Base-by-base conservation (phyloP, 2,329 filamentous ascomycete genomes). In the Fusarium graminum region DNA sequence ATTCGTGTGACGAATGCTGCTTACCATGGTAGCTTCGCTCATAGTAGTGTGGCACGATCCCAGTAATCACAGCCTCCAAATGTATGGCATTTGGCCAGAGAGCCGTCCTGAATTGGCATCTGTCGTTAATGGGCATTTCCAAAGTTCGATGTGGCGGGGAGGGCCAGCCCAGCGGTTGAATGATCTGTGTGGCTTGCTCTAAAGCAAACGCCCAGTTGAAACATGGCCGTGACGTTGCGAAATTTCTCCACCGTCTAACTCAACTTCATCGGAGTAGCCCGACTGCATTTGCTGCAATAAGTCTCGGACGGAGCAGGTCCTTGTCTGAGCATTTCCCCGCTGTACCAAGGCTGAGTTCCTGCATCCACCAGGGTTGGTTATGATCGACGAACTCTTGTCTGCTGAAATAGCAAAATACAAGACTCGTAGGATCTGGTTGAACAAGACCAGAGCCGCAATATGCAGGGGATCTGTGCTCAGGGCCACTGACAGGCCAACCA, bases 71-170 rank as follows among this genome's bases (percentile, higher is more conserved):
- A 59, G 26, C 41, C 19, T 22, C 28, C 26, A 29, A 38, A 40
- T 43, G 38, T 28, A 72, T 71, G 69, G 65, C 45, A 66, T 63
- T 72, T 53, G n/a, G 26, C 43, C 41, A 63, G 65, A 71, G 45
- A 38, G n/a, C 69, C 67, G 71, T 72, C 39, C 32, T 22, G n/a
- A 58, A 70, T 63, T 72, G 26, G 69, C 69, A 67, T 72, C 47
- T 57, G 56, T 39, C 38, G 41, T 40, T 22, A 36, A 70, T 67
- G 63, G 63, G 60, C n/a, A 65, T 68, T 67, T 45, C 17, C 34
- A 42, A 67, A 71, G 46, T 22, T 54, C 54, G 54, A 71, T 72
- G 17, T 41, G 57, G 43, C 41, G 45, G n/a, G 34, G 42, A n/a
- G 17, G 36, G 29, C 29, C 11, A 19, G 25, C 28, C 14, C 19